Percentiles rank a stretch among this genome's conserved stretches.
phyloP scores from a whole-genome alignment of 371 early-diverging fungal genomes.

The Mucor piriformis region DNA sequence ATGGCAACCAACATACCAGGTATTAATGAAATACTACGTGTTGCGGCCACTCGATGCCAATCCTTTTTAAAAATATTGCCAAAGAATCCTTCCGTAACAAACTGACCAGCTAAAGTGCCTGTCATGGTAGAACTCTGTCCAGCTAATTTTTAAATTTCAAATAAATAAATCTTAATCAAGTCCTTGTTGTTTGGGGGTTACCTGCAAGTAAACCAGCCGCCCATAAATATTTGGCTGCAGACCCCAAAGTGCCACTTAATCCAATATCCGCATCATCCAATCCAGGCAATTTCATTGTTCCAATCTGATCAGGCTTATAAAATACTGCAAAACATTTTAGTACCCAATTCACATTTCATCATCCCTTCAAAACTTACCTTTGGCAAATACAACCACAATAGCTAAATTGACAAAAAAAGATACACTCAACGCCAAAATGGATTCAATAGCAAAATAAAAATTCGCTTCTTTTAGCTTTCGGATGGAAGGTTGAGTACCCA shows the following conservation, averaged over 20 bases:
- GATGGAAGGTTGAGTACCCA: constrained; percentile 46
- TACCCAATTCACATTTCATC: background rate
- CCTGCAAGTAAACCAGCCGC: constrained; percentile 69
- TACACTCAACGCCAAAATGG: constrained; percentile 60
- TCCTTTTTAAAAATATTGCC: constrained; percentile 62
- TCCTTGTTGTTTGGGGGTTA: too few species aligned
- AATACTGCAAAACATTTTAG: constrained; percentile 39
- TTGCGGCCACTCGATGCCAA: constrained; percentile 70
- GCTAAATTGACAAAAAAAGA: constrained; percentile 75
- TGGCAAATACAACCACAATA: constrained; percentile 71
- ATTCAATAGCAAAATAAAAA: constrained; percentile 68
- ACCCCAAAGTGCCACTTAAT: constrained; percentile 58
- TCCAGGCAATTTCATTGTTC: constrained; percentile 38
- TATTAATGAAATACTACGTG: constrained; percentile 66
- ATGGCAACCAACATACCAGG: constrained; percentile 71
- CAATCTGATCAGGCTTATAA: constrained; percentile 42
- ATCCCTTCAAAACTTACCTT: too few species aligned
- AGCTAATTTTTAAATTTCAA: constrained; percentile 39
- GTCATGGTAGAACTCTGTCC: constrained; percentile 80
- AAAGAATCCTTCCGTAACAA: constrained; percentile 75
- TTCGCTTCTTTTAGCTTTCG: constrained; percentile 69
- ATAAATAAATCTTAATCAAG: too few species aligned
- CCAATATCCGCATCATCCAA: constrained; percentile 66
- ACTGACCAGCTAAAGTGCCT: constrained; percentile 76
- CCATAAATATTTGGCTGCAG: constrained; percentile 64